Base-by-base conservation (phyloP, 805 yeast genomes). In the Nakazawaea sp. region DNA sequence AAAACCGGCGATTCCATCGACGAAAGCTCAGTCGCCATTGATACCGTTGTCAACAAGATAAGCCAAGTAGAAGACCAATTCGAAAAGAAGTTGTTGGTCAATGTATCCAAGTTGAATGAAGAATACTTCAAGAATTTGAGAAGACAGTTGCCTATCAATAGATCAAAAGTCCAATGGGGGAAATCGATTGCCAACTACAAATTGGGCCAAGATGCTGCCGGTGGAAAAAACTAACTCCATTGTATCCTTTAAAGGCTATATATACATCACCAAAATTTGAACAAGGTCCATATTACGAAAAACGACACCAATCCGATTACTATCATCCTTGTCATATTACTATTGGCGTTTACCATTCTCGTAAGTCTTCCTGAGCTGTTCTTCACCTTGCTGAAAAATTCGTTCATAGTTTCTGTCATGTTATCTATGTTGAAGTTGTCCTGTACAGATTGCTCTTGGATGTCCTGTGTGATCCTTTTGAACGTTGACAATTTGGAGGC, bases 141-240 rank as follows among this genome's bases (percentile, higher is more conserved):
- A 62, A 80, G 98, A 59, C 86, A 86, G 56, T 67, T 90, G 45
- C 98, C 98, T 6, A 80, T 90, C 16, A 90, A 95, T 16, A 73
- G 96, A 54, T 74, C 95, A 13, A 88, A 83, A 56, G 81, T 90
- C 51, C 85, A 86, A 56, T 90, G 98, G 98, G 96, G 95, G 21
- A 84, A 76, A 52, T 86, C 96, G 9, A 85, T 87, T 48, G 95
- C 94, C 13, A 84, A 80, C 54, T 89, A 89, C 61, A 75, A 86
- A 51, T 65, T 90, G 30, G 97, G 97, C 13, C 78, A 78, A 45
- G 89, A 83, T 53, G 88, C 80, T 24, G 80, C 68, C 9, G 65
- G 68, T 36, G 69, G 66, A 35, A 50, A 61, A 51, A 51, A 56
- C 32, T 37, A 27, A 23, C 12, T 18, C 16, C 7, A 13, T 11